Evolutionary conservation across 116 monocot species (phyloP).

Genomic region (Zostera marina): DNA sequence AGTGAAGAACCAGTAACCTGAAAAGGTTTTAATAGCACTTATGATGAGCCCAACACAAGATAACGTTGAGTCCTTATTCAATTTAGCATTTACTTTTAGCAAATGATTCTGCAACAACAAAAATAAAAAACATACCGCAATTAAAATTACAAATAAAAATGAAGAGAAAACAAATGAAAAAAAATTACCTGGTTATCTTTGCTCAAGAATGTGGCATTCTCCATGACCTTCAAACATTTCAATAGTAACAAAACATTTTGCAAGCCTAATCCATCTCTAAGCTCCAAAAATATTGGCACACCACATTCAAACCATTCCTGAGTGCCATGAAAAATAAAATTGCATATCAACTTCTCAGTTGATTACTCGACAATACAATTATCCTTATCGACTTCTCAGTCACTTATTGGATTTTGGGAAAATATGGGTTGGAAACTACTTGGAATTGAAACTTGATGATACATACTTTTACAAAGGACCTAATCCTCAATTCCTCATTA

Average conservation of each 20-base stretch:
- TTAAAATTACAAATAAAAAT: background rate
- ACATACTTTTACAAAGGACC: too few relatives aligned
- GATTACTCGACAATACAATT: too few relatives aligned
- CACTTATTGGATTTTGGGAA: too few relatives aligned
- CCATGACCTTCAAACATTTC: conserved; percentile 96
- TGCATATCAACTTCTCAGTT: too few relatives aligned
- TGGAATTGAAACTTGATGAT: too few relatives aligned
- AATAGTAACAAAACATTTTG: conserved; percentile 55
- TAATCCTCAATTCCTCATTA: too few relatives aligned
- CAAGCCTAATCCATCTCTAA: conserved; percentile 31
- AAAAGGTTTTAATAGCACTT: conserved; percentile 58
- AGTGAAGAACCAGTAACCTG: conserved; percentile 29
- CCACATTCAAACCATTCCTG: conserved; percentile 34
- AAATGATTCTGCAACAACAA: conserved; percentile 49
- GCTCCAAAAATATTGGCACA: conserved; percentile 13
- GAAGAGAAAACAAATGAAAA: background rate
- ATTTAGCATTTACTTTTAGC: conserved; percentile 39
- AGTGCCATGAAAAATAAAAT: conserved; percentile 2
- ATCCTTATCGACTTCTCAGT: too few relatives aligned
- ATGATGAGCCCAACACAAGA: conserved; percentile 69
- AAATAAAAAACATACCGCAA: background rate
- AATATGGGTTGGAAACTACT: too few relatives aligned
- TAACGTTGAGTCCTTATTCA: conserved; percentile 16
- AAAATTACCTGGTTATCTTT: conserved; percentile 74
- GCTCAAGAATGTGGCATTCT: conserved; percentile 96